Base-by-base conservation (phyloP, 352 stramenopile species). In the Salisapilia sapeloensis region DNA sequence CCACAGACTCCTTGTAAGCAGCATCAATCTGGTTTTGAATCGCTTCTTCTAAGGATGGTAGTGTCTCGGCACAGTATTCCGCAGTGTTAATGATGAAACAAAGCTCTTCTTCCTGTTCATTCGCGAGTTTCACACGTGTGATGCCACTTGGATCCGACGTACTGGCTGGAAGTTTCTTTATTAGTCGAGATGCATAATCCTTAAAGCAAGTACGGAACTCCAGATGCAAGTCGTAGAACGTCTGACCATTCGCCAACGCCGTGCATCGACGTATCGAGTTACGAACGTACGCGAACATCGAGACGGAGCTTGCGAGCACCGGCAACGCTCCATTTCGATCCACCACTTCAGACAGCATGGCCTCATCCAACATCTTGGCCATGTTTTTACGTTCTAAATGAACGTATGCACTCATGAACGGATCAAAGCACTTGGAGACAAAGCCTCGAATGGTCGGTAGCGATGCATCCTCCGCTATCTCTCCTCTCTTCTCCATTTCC, bases 221-320 rank as follows among this genome's bases (percentile, higher is more conserved):
- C 36, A 81, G 64, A 35, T 97, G 84, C 17, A 99, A 55, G 26
- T 96, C 67, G 44, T 97, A 98, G 41, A 99, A 98, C 8, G 93
- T 97, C 53, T 97, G 84, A 14, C 93, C 94, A 31, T 92, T 98
- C 1, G 92, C 97, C 20, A 99, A 56, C 15, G 87, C 90, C 14
- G 90, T 96, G 42, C 94, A 99, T 12, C 93, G 79, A 41, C 96
- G 95, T 23, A 98, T 92, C 6, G 89, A 96, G 39, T 96, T 97
- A 33, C 97, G 96, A 42, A 99, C 97, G 62, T 98, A 98, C 26
- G 96, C 84, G 47, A 99, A 98, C 44, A 98, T 87, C 44, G 96
- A 96, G 12, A 96, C 94, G 2, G 92, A 97, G 22, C 83, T 96
- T 2, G 82, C 96, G 46, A 98, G 97, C 6, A 98, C 90, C 0